phyloP scores from a whole-genome alignment of 768 basidiomycete genomes.

The Lactarius sp. region DNA sequence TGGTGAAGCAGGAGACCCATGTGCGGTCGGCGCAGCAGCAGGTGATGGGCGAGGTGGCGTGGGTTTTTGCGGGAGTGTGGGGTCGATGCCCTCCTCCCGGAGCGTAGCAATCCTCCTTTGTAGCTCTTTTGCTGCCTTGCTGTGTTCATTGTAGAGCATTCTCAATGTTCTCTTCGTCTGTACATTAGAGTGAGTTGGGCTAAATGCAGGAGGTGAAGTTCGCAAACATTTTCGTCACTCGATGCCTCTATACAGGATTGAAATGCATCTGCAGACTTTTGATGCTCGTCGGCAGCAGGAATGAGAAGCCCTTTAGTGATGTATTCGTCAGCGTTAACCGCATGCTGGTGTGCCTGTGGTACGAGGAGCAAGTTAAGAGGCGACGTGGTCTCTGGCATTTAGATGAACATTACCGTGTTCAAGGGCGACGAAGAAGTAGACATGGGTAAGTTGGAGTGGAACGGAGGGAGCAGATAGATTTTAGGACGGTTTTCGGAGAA shows the following conservation, averaged over 20 bases:
- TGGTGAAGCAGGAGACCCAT: constrained; percentile 39
- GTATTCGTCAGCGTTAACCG: constrained; percentile 74
- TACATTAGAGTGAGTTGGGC: not conserved
- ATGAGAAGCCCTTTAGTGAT: constrained; percentile 61
- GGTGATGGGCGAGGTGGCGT: constrained; percentile 30
- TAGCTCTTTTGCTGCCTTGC: constrained; percentile 64
- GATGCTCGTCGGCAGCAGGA: constrained; percentile 67
- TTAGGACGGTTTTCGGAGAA: constrained; percentile 1
- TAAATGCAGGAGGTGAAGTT: constrained; percentile 9
- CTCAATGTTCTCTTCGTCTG: constrained; percentile 75
- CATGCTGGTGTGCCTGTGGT: constrained; percentile 73
- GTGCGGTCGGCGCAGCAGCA: constrained; percentile 25
- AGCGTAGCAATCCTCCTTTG: constrained; percentile 68
- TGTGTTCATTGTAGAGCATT: constrained; percentile 71
- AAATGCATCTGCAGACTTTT: constrained; percentile 73
- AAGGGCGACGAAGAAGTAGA: constrained; percentile 28
- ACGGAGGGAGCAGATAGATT: not conserved
- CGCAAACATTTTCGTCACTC: constrained; percentile 59
- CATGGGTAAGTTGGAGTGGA: constrained; percentile 21
- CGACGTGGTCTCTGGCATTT: not conserved
- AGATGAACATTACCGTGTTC: constrained; percentile 26
- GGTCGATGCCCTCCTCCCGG: constrained; percentile 73
- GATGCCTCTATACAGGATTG: constrained; percentile 67
- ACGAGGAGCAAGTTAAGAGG: constrained; percentile 16
- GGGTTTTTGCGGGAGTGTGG: constrained; percentile 61